phyloP scores from a whole-genome alignment of 352 stramenopile genomes.

The Peronospora tabacina region DNA sequence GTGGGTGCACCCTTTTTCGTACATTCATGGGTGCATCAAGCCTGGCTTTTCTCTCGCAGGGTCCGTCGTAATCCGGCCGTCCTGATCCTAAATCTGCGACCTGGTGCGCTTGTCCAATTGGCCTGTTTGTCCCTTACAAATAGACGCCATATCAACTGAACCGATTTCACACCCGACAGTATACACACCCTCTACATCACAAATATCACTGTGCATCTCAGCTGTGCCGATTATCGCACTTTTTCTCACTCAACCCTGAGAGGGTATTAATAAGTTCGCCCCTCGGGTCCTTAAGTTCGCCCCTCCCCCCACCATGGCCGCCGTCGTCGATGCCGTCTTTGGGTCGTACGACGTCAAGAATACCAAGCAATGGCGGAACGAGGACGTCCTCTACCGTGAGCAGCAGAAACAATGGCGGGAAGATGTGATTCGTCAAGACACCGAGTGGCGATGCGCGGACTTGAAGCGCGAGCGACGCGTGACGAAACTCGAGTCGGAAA shows the following conservation, averaged over 20 bases:
- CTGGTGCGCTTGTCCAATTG: too few species aligned
- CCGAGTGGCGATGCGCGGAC: constrained; percentile 62
- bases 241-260: too few species aligned
- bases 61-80: too few species aligned
- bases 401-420: constrained; percentile 80
- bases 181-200: too few species aligned
- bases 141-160: too few species aligned
- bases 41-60: not conserved
- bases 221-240: too few species aligned
- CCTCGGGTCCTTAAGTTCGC: too few species aligned
- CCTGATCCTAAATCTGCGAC: too few species aligned
- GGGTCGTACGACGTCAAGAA: constrained; percentile 83
- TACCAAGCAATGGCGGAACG: constrained; percentile 75
- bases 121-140: too few species aligned
- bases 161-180: too few species aligned
- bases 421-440: constrained; percentile 56
- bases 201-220: too few species aligned
- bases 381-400: constrained; percentile 62
- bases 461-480: constrained; percentile 61
- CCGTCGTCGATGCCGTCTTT: constrained; percentile 69
- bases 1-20: not conserved
- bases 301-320: constrained; percentile 24
- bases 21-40: not conserved
- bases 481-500: constrained; percentile 71
- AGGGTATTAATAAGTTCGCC: too few species aligned